Percentiles rank a stretch among this genome's conserved stretches.
Conservation (phyloP, 2,329 filamentous ascomycete genomes). For the Fusarium gaditjirri region DNA sequence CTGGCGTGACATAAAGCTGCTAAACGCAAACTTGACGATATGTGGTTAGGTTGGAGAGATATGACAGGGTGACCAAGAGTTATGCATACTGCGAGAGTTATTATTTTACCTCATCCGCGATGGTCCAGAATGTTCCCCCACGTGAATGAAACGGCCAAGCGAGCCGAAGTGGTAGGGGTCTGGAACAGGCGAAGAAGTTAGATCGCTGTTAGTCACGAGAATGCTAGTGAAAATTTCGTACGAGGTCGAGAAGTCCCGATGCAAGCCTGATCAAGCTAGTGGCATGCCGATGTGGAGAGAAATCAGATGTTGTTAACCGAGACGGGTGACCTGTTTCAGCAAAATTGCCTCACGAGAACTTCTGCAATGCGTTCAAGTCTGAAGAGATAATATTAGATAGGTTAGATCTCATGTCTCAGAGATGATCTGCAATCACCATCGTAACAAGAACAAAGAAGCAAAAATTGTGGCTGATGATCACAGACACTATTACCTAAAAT, state of each 20-base stretch:
- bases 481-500: not conserved
- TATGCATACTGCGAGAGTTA: constrained; percentile 5
- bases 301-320: not conserved
- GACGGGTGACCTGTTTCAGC: not conserved
- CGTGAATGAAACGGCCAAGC: not conserved
- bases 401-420: not conserved
- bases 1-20: not conserved
- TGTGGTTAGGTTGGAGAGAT: not conserved
- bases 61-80: not conserved
- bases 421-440: not conserved
- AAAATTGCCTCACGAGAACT: not conserved
- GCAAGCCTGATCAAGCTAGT: not conserved
- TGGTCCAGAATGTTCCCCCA: not conserved
- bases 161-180: not conserved
- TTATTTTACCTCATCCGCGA: not conserved
- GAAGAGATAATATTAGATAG: rapidly evolving
- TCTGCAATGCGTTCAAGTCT: not conserved
- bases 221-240: not conserved
- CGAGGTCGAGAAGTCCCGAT: not conserved
- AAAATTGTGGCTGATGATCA: not conserved
- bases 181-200: not conserved
- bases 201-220: not conserved
- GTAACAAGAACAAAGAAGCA: not conserved
- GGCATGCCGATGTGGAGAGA: not conserved
- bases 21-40: not conserved